Base-by-base conservation (phyloP, 2,329 filamentous ascomycete genomes). In the Penicillium verrucosum region DNA sequence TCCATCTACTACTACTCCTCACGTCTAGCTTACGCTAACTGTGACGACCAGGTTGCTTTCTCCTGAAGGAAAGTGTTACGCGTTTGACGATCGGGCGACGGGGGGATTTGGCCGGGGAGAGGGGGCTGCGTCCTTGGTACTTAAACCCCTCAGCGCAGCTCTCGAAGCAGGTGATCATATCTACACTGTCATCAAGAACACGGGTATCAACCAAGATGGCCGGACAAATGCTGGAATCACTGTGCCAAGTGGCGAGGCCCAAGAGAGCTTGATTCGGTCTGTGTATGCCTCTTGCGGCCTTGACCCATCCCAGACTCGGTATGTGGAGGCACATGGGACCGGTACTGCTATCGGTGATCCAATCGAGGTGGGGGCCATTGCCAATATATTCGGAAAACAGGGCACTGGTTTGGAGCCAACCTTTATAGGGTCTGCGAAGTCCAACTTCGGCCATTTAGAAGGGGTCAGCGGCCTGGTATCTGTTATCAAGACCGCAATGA, bases 401-500 rank as follows among this genome's bases (percentile, higher is more conserved):
- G 4, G 45, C 3, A 25, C 12, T 4, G 8, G 5, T 0, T 14
- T 23, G 3, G 21, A 37, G 5, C 45, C 45, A 16, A 12, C 23
- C 0, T 34, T 25, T 25, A 29, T 51, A 1, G 53, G 53, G 3
- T 56, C 47, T 1, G 25, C 48, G 2, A 56, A 56, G 30, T 50
- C 46, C n/a, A 36, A 44, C 14, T 27, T 56, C 5, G 53, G 53
- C 6, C 53, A 56, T 41, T 18, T 38, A 27, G 46, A 56, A 41
- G 47, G 62, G 41, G 58, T 58, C 1, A 72, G 47, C 60, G 71
- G 56, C n/a, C 64, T 65, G 38, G 68, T 61, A 10, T 65, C 68
- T 12, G 46, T 73, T 5, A 70, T 73, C 27, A 73, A 73, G 57
- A 56, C 63, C 1, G 59, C 62, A 7, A 55, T 69, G 59, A 60